Evolutionary conservation across 768 basidiomycete genomes (phyloP).

Genomic region (Tricholoma sp.): DNA sequence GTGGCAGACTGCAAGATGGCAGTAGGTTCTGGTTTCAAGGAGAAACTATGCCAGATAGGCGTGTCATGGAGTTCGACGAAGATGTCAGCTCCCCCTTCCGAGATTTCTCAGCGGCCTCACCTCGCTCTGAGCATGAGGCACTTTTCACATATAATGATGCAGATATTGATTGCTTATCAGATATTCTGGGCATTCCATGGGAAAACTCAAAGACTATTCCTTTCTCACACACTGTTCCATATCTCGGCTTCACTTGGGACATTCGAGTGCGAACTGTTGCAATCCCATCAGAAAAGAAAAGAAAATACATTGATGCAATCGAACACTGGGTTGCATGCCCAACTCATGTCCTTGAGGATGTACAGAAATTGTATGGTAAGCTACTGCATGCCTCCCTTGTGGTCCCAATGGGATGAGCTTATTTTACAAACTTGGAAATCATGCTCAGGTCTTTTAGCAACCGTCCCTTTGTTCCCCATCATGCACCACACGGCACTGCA

Average conservation of each 20-base stretch:
- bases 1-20: not conserved
- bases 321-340: constrained; percentile 11
- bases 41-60: not conserved
- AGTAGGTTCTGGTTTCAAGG: not conserved
- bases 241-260: constrained; percentile 18
- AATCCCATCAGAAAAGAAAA: constrained; percentile 5
- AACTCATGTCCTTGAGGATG: constrained; percentile 22
- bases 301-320: constrained; percentile 17
- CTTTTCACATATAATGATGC: constrained; percentile 9
- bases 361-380: constrained; percentile 28
- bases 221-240: not conserved
- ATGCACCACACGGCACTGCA: not conserved
- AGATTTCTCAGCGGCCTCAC: not conserved
- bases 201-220: not conserved
- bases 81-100: not conserved
- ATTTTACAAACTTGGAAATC: constrained; percentile 28
- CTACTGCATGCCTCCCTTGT: constrained; percentile 23
- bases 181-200: constrained; percentile 9
- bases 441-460: constrained; percentile 20
- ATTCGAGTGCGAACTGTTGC: constrained; percentile 16
- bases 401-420: constrained; percentile 24
- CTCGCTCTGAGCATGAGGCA: not conserved
- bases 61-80: not conserved
- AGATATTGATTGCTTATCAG: constrained; percentile 27
- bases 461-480: constrained; percentile 23